Evolutionary conservation across 1,284 basidiomycete genomes (phyloP).

Genomic region (Papiliotrema flavescens): DNA sequence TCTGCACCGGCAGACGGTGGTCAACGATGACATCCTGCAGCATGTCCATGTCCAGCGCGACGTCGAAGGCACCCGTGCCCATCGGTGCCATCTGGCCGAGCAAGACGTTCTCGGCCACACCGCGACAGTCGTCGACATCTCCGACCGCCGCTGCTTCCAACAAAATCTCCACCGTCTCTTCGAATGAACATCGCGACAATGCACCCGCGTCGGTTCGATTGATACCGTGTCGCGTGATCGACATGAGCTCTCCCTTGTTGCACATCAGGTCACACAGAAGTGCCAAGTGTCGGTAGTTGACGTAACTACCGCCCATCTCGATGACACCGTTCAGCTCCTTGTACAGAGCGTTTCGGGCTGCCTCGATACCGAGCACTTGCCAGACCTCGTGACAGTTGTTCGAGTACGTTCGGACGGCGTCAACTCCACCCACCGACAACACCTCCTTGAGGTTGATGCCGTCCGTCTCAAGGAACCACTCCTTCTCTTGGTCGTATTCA

Average conservation of each 20-base stretch:
- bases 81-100: slow-evolving; percentile 98
- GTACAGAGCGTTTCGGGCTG: slow-evolving; percentile 88
- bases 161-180: slow-evolving; percentile 98
- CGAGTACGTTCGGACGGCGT: slow-evolving; percentile 86
- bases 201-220: slow-evolving; percentile 96
- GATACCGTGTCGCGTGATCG: slow-evolving; percentile 98
- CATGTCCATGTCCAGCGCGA: slow-evolving; percentile 96
- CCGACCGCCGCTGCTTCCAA: slow-evolving; percentile 98
- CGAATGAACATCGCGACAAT: slow-evolving; percentile 97
- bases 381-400: slow-evolving; percentile 97
- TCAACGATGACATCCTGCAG: slow-evolving; percentile 98
- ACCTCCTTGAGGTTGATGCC: slow-evolving; percentile 92
- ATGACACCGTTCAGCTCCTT: slow-evolving; percentile 90
- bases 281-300: slow-evolving; percentile 96
- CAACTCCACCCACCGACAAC: slow-evolving; percentile 91
- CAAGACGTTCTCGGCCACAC: slow-evolving; percentile 97
- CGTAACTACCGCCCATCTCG: slow-evolving; percentile 98
- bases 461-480: slow-evolving; percentile 98
- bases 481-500: slow-evolving; percentile 58
- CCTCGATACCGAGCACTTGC: slow-evolving; percentile 97
- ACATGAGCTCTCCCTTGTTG: slow-evolving; percentile 91
- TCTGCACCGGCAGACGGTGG: slow-evolving; percentile 81
- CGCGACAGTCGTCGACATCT: slow-evolving; percentile 96
- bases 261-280: slow-evolving; percentile 98
- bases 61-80: slow-evolving; percentile 93